Base-by-base conservation (phyloP, 2,329 filamentous ascomycete genomes). In the Fusarium tjaetaba region DNA sequence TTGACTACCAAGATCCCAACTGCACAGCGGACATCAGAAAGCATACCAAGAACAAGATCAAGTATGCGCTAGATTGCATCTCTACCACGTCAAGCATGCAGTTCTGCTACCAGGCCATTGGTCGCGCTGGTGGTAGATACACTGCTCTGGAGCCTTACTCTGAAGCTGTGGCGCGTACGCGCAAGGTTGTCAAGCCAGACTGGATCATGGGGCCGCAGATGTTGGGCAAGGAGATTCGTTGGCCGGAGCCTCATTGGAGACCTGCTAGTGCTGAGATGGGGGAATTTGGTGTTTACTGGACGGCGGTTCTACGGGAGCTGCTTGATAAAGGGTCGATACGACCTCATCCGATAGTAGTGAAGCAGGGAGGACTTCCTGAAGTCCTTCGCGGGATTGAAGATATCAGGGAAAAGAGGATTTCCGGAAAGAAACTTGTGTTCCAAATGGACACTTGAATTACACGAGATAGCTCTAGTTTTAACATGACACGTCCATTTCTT, bases 1-100 rank as follows among this genome's bases (percentile, higher is more conserved):
- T 68, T 42, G 70, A 70, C 26, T 72, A 72, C 36, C 30, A 38
- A 34, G 30, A 34, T 11, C 48, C 48, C 11, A 20, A 34, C 48
- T 51, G 48, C 48, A 51, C 48, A 4, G 0, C 48, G 0, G 30
- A 51, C 0, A 51, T 51, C 24, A 18, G 32, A 57, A 34, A 52
- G 34, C 13, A 56, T 2, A 51, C 48, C 22, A 51, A 34, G 13
- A 55, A 61, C 16, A 42, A 36, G 20, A 46, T 70, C 13, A 52
- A 48, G 30, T 41, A 52, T 20, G 66, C 39, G 0, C 22, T 71
- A 0, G 53, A 71, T 18, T 62, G 61, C 14, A 65, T 70, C 22
- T 66, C 66, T 2, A 38, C 48, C 0, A 34, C 30, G 7, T 51
- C 30, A 18, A 65, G 41, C 2, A 65, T 62, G 62, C 62, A 65